These are phyloP conservation scores for Termitomyces heimii DNA, from an alignment of 768 basidiomycete species.

Conservation along the genomic window DNA sequence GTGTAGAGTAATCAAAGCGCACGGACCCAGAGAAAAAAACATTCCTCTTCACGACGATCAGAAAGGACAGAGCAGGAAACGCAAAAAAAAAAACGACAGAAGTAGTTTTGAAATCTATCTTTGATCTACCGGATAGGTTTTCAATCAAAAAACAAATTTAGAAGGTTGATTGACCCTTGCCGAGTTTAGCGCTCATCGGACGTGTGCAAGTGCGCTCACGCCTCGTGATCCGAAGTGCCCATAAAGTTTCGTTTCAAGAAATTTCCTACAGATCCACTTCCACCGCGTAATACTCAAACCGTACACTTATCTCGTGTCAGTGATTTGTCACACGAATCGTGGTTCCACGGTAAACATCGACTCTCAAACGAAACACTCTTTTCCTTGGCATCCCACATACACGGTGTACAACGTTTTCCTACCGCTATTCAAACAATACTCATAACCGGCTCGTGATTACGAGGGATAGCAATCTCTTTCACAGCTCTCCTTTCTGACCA, in stretches of 20 bases:
- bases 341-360: not conserved
- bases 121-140: not conserved
- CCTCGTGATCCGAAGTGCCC: slow-evolving; percentile 11
- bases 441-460: not conserved
- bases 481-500: not conserved
- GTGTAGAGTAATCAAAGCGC: too few relatives aligned
- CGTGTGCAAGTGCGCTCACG: slow-evolving; percentile 12
- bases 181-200: not conserved
- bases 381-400: not conserved
- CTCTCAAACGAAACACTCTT: not conserved
- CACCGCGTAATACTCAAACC: not conserved
- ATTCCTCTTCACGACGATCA: not conserved
- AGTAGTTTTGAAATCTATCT: not conserved
- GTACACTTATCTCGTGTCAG: not conserved
- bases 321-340: not conserved
- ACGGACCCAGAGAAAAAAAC: too few relatives aligned
- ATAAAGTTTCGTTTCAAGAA: slow-evolving; percentile 7
- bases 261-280: not conserved
- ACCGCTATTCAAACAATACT: not conserved
- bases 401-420: not conserved
- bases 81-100: too few relatives aligned
- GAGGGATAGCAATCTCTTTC: not conserved
- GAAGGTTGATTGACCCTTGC: not conserved
- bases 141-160: not conserved
- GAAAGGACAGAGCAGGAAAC: not conserved